Conservation (phyloP, 1,284 basidiomycete genomes). For the Naganishia cerealis region DNA sequence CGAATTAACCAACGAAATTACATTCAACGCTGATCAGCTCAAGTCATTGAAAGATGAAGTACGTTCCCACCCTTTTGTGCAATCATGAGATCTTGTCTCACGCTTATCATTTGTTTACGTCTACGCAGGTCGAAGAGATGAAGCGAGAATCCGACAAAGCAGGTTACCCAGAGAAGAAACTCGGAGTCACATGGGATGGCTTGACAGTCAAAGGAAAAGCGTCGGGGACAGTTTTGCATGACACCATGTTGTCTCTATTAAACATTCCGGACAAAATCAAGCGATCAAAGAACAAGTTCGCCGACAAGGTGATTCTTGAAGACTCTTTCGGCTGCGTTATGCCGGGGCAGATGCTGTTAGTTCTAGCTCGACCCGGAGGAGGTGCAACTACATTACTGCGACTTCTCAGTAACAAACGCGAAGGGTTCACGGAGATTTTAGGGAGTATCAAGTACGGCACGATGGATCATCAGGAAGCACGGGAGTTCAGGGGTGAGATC, state of each 20-base stretch:
- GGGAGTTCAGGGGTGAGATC: conserved; percentile 29
- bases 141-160: conserved; percentile 5
- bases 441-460: conserved; percentile 53
- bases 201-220: conserved; percentile 28
- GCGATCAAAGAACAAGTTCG: background rate
- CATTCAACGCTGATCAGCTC: background rate
- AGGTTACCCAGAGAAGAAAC: conserved; percentile 15
- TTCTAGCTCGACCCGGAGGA: conserved; percentile 53
- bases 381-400: conserved; percentile 58
- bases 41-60: background rate
- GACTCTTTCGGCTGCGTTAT: conserved; percentile 45
- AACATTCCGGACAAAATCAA: conserved; percentile 26
- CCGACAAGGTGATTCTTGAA: conserved; percentile 38
- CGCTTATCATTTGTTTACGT: background rate
- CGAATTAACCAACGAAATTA: no score
- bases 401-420: conserved; percentile 52
- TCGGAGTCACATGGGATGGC: conserved; percentile 29
- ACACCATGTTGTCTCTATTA: conserved; percentile 24
- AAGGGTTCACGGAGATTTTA: conserved; percentile 52
- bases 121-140: conserved; percentile 17
- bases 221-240: conserved; percentile 20
- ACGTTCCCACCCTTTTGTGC: background rate
- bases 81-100: background rate
- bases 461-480: conserved; percentile 41
- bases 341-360: conserved; percentile 52